A percentile compares a stretch with the other conserved stretches of the same genome.
Conservation (phyloP, 1,284 basidiomycete genomes). For the Chiua sp. region DNA sequence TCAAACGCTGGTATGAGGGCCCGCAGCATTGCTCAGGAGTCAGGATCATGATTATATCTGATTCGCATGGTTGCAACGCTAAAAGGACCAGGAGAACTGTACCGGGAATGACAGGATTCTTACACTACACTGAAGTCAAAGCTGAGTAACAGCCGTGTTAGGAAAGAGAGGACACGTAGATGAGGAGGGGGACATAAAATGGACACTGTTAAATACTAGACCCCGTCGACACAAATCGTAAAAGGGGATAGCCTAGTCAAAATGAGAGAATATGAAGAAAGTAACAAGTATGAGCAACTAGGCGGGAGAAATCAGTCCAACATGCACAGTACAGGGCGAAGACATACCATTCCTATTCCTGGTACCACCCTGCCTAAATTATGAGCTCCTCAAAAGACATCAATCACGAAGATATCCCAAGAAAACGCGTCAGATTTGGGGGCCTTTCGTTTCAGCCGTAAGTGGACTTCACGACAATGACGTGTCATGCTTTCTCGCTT, state of each 20-base stretch:
- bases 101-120: too few species aligned
- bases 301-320: neutral
- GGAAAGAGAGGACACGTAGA: neutral
- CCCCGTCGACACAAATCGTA: constrained; percentile 11
- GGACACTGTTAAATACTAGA: neutral
- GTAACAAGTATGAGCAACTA: neutral
- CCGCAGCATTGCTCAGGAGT: too few species aligned
- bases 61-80: too few species aligned
- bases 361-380: neutral
- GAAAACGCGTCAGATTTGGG: neutral
- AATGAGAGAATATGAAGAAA: neutral
- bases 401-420: neutral
- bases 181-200: neutral
- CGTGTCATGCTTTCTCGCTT: constrained; percentile 15
- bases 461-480: constrained; percentile 20
- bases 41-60: too few species aligned
- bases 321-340: too few species aligned
- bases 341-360: neutral
- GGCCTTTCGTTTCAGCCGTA: constrained; percentile 16
- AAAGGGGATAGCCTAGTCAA: neutral
- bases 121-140: too few species aligned
- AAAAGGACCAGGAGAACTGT: too few species aligned
- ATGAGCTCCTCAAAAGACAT: neutral
- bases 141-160: too few species aligned
- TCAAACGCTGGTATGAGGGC: too few species aligned